Percentiles rank a stretch among this genome's conserved stretches.
phyloP scores from a whole-genome alignment of 2,329 filamentous ascomycete genomes.

The Dothistroma pini region DNA sequence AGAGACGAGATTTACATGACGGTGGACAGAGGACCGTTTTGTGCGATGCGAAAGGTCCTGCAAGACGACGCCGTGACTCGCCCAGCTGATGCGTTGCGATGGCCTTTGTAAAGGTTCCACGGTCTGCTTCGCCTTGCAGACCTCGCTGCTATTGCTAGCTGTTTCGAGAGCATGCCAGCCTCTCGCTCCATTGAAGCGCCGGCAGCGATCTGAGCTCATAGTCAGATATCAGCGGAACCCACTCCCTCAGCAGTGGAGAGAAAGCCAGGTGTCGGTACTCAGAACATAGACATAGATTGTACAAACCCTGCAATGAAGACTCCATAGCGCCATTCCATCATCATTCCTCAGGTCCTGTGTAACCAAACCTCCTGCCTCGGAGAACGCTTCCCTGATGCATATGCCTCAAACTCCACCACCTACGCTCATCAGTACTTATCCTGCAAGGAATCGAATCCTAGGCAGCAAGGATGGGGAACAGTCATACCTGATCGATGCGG shows the following conservation, averaged over 20 bases:
- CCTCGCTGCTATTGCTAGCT: no score
- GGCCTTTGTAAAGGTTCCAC: no score
- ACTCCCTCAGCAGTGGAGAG: neutral
- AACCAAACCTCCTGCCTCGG: neutral
- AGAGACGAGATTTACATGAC: no score
- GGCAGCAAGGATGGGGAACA: neutral
- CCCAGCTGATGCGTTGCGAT: no score
- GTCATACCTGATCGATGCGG: slow-evolving; percentile 27
- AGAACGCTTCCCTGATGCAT: neutral
- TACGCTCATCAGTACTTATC: neutral
- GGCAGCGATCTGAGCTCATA: no score
- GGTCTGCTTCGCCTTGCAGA: no score
- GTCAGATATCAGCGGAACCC: neutral
- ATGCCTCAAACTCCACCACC: neutral
- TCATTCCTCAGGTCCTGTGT: neutral
- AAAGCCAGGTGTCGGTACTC: neutral
- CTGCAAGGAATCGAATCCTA: neutral
- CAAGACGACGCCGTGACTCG: no score
- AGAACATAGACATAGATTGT: neutral
- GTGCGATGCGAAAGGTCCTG: no score
- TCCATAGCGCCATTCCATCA: neutral
- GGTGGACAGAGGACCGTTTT: no score
- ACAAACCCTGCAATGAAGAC: neutral
- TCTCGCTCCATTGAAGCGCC: no score
- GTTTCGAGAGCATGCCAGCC: no score